Base-by-base conservation (phyloP, 495 filamentous ascomycete genomes). In the Hyaloscypha finlandica region DNA sequence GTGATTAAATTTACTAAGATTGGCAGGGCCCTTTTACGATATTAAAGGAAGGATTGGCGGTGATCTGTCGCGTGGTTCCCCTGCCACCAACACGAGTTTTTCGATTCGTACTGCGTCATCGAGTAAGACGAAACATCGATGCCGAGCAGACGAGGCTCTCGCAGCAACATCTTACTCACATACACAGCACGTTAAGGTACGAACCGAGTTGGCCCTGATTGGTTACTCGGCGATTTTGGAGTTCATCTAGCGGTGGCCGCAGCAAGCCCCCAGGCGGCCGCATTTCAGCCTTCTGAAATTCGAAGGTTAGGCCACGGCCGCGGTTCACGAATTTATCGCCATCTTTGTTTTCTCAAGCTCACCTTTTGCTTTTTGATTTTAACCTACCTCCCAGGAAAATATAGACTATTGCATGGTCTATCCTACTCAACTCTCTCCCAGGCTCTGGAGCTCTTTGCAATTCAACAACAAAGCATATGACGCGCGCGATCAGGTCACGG, bases 401-500 rank as follows among this genome's bases (percentile, higher is more conserved):
- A 8, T 6, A 8, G 32, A 14, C 25, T 3, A 20, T 32, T 59
- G 56, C 25, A 59, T 32, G 56, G 56, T 32, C 56, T 59, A 6
- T n/a, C 9, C 32, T 59, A 35, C 12, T n/a, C 8, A 39, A 2
- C n/a, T 56, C 12, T 2, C 20, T 30, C 32, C 55, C 32, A 51
- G 30, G 42, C 63, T 42, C 29, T 35, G 56, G 20, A 45, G 58
- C 57, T 39, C 61, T 55, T 63, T 58, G 35, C 48, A 45, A 31
- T 6, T 37, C 22, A n/a, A 39, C 14, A 54, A 60, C 53, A 45
- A 52, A n/a, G 64, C 59, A 64, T 53, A 61, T 71, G 62, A 71
- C 65, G 51, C 22, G 16, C 16, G 42, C 31, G 25, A 62, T 59
- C 62, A 53, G 63, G 22, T 66, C 53, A 33, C 58, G 63, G 57